Percentiles rank a stretch among this genome's conserved stretches.
Evolutionary conservation across 2,329 filamentous ascomycete species (phyloP).

Genomic region (Aspergillus viridinutans): DNA sequence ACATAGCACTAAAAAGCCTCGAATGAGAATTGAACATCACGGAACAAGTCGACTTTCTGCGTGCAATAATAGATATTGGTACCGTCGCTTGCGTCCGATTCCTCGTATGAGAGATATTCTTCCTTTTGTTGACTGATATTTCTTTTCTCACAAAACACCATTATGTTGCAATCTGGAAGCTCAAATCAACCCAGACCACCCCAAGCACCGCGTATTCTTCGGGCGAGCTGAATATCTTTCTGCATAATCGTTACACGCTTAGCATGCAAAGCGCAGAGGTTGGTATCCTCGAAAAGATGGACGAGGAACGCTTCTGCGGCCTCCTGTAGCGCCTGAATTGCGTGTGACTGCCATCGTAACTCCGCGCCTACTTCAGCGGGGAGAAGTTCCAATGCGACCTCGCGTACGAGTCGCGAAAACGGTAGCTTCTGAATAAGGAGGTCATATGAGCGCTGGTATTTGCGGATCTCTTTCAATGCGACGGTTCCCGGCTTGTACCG

Average conservation of each 20-base stretch:
- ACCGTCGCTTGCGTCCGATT: neutral
- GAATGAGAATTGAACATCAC: constrained; percentile 4
- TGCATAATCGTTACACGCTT: constrained; percentile 97
- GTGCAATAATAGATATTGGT: neutral
- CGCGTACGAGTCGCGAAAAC: constrained; percentile 47
- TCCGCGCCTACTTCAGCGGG: constrained; percentile 59
- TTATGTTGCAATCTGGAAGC: neutral
- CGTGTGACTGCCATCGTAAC: constrained; percentile 93
- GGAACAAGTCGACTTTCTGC: neutral
- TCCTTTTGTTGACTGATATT: neutral
- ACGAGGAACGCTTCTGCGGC: constrained; percentile 94
- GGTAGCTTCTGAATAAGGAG: constrained; percentile 66
- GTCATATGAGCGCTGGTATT: constrained; percentile 85
- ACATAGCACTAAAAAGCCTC: constrained; percentile 1
- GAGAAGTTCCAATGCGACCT: constrained; percentile 53
- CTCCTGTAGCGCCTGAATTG: constrained; percentile 89
- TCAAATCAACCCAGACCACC: constrained; percentile 57
- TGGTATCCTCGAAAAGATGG: constrained; percentile 93
- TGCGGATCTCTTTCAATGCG: constrained; percentile 85
- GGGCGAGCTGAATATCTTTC: constrained; percentile 92
- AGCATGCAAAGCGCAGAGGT: constrained; percentile 93
- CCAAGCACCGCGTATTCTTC: constrained; percentile 74
- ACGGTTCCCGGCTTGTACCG: constrained; percentile 76
- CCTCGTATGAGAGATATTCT: neutral
- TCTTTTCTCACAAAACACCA: neutral